Conservation (phyloP, 2,329 filamentous ascomycete species). For the Aspergillus sp. region DNA sequence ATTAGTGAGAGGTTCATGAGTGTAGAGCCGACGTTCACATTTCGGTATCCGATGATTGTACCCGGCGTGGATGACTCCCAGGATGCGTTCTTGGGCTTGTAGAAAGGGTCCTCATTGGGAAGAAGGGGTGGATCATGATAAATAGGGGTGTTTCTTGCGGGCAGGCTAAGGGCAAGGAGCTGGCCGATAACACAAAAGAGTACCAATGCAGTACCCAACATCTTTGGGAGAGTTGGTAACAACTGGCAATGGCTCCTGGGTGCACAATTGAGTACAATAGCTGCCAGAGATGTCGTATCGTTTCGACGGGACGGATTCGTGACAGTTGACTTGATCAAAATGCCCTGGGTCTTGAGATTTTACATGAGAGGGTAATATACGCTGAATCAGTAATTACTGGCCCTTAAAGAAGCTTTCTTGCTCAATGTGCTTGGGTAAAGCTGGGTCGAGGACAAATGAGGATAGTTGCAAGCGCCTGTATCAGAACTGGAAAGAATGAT, state of each 20-base stretch:
- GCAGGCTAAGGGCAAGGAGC: background rate
- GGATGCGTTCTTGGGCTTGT: background rate
- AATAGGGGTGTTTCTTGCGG: background rate
- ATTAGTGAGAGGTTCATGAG: background rate
- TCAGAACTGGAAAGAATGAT: background rate
- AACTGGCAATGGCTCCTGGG: too few relatives aligned
- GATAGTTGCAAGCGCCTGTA: too few relatives aligned
- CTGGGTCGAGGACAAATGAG: too few relatives aligned
- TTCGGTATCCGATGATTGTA: background rate
- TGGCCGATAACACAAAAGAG: background rate
- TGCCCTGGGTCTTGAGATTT: too few relatives aligned
- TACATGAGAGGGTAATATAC: too few relatives aligned
- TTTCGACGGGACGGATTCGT: too few relatives aligned
- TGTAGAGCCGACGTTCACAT: background rate
- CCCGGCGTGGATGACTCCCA: background rate
- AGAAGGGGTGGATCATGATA: background rate
- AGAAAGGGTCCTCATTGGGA: constrained; percentile 4
- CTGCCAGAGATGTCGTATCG: too few relatives aligned
- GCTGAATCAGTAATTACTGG: too few relatives aligned
- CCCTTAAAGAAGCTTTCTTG: too few relatives aligned
- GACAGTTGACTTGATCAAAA: too few relatives aligned
- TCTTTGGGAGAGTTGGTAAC: background rate
- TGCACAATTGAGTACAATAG: too few relatives aligned
- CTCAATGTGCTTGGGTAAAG: too few relatives aligned
- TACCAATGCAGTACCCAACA: background rate